Conservation (phyloP, 2,329 filamentous ascomycete genomes). For the Neoascochyta sp. region DNA sequence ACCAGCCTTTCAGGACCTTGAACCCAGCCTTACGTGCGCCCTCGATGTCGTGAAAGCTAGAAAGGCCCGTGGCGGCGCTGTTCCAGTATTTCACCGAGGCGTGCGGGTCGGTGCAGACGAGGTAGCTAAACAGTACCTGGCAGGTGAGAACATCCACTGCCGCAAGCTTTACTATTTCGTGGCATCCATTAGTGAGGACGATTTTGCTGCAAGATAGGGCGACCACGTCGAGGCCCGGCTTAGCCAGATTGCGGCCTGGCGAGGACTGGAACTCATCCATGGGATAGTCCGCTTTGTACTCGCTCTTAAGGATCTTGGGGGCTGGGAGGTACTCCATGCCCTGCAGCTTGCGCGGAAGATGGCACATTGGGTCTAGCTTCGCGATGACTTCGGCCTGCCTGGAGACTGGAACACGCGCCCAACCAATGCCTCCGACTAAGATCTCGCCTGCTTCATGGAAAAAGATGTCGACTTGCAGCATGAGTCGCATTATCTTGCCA, state of each 20-base stretch:
- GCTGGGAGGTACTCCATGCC: constrained; percentile 21
- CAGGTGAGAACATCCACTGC: constrained; percentile 31
- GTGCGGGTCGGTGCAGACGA: constrained; percentile 26
- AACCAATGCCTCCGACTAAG: constrained; percentile 18
- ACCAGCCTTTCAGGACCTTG: constrained; percentile 34
- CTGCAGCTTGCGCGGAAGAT: constrained; percentile 26
- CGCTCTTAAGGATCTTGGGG: constrained; percentile 21
- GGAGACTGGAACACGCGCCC: constrained; percentile 21
- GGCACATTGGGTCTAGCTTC: constrained; percentile 25
- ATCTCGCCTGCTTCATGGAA: constrained; percentile 27
- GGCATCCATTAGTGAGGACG: constrained; percentile 13
- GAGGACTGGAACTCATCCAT: constrained; percentile 20
- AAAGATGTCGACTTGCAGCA: constrained; percentile 27
- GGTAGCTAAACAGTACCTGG: constrained; percentile 30
- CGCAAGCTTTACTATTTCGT: constrained; percentile 33
- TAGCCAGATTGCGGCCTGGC: constrained; percentile 8
- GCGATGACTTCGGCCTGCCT: constrained; percentile 17
- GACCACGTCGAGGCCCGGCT: constrained; percentile 18
- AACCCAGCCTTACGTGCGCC: constrained; percentile 23
- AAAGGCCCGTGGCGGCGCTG: constrained; percentile 22
- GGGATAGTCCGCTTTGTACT: constrained; percentile 17
- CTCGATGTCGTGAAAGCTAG: constrained; percentile 22
- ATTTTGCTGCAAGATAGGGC: constrained; percentile 30
- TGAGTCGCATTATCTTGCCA: constrained; percentile 23
- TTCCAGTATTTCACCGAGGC: constrained; percentile 25